Conservation (phyloP, 495 filamentous ascomycete genomes). For the Cercophora newfieldiana region DNA sequence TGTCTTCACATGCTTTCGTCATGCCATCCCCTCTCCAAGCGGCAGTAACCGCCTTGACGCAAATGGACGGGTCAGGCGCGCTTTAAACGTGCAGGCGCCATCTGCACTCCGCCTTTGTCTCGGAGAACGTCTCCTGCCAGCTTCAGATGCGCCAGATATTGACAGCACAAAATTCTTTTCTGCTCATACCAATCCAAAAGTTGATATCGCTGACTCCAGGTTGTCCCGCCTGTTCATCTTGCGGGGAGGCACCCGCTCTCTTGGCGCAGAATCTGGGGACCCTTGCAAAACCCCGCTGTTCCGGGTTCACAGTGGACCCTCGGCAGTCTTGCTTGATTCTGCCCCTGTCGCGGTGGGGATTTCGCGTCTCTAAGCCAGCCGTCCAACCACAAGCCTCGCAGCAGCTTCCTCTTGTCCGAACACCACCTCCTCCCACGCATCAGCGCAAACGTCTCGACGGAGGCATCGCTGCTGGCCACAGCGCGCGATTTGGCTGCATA, state of each 20-base stretch:
- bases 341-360: background rate
- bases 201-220: background rate
- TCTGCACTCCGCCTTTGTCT: conserved; percentile 2
- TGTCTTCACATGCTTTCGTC: conserved; percentile 10
- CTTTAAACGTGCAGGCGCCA: background rate
- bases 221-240: background rate
- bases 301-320: conserved; percentile 1
- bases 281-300: conserved; percentile 7
- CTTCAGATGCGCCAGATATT: background rate
- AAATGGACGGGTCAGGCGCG: background rate
- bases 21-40: conserved; percentile 9
- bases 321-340: background rate
- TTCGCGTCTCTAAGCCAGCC: background rate
- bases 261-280: background rate
- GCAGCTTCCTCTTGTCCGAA: conserved; percentile 46
- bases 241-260: background rate
- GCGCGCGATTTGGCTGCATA: background rate
- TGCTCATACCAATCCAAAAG: background rate
- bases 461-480: background rate
- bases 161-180: background rate
- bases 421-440: conserved; percentile 25
- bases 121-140: background rate
- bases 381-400: conserved; percentile 34
- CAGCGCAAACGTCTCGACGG: conserved; percentile 5
- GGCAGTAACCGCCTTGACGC: conserved; percentile 6